These are phyloP conservation scores for Calonectria pauciramosa DNA, from an alignment of 2,329 filamentous ascomycete genomes.

Conservation along the genomic window DNA sequence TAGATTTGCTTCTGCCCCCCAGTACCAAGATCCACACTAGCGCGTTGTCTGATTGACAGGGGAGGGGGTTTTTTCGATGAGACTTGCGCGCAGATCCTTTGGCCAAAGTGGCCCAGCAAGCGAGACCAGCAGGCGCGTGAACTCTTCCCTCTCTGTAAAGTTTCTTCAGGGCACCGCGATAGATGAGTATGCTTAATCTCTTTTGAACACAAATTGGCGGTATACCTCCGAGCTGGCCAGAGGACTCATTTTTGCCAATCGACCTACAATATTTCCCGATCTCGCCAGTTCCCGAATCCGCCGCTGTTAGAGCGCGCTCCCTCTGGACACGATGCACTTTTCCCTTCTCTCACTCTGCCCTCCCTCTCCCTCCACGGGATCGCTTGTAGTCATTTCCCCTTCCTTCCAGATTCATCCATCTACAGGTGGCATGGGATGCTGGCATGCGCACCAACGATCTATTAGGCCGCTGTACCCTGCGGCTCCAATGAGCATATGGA, in stretches of 20 bases:
- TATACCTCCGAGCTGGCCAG: background rate
- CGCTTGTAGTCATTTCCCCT: background rate
- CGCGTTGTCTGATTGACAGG: conserved; percentile 30
- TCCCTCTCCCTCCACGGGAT: background rate
- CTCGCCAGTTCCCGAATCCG: background rate
- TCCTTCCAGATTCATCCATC: conserved; percentile 12
- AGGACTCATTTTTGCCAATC: background rate
- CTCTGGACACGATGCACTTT: conserved; percentile 3
- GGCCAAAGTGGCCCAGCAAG: background rate
- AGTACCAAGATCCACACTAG: conserved; percentile 27
- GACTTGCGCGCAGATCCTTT: background rate
- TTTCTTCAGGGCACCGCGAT: conserved; percentile 22
- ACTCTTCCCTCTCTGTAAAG: background rate
- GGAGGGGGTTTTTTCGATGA: conserved; percentile 1
- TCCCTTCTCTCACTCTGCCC: background rate
- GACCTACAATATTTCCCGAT: background rate
- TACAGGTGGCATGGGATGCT: background rate
- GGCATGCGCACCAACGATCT: background rate
- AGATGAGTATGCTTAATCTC: conserved; percentile 21
- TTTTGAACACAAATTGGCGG: conserved; percentile 11
- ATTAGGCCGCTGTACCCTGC: background rate
- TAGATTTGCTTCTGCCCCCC: conserved; percentile 34
- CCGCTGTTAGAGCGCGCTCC: background rate
- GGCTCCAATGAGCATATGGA: background rate
- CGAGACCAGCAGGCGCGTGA: background rate